These are phyloP conservation scores for Elaeis oleifera DNA, from an alignment of 202 grass and related monocot genomes.

Conservation along the genomic window DNA sequence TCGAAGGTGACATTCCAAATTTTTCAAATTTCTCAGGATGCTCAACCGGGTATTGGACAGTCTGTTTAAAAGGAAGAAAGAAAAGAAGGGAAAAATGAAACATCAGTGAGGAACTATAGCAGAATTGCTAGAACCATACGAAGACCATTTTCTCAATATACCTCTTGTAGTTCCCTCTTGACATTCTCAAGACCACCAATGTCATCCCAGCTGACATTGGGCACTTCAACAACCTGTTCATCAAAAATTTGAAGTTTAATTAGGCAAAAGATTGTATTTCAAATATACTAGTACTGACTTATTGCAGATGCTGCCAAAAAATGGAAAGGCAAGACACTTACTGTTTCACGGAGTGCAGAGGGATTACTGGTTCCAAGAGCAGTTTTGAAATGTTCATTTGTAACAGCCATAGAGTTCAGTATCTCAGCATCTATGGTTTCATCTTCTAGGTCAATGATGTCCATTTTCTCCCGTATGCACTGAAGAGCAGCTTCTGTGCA, in stretches of 20 bases:
- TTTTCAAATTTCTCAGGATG: conserved; percentile 52
- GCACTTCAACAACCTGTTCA: conserved; percentile 86
- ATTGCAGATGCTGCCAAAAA: not conserved
- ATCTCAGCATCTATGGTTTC: conserved; percentile 96
- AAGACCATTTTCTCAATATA: conserved; percentile 18
- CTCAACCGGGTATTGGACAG: conserved; percentile 48
- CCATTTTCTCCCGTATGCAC: conserved; percentile 97
- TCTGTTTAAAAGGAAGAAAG: conserved; percentile 12
- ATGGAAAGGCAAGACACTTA: conserved; percentile 22
- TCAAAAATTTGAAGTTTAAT: not conserved
- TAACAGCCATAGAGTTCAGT: conserved; percentile 84
- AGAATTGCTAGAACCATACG: not conserved
- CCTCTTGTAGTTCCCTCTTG: conserved; percentile 89
- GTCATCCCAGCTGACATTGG: conserved; percentile 86
- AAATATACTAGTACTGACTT: not conserved
- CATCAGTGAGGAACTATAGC: not conserved
- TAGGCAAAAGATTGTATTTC: not conserved
- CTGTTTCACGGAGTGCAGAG: conserved; percentile 91
- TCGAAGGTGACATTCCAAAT: conserved; percentile 55
- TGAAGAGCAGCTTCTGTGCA: conserved; percentile 92
- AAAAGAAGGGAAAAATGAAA: conserved; percentile 1
- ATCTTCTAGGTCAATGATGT: conserved; percentile 90
- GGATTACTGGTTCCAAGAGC: conserved; percentile 87
- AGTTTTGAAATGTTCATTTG: conserved; percentile 90
- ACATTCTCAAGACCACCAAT: conserved; percentile 90